These are phyloP conservation scores for Populus hybrid DNA, from an alignment of 441 rosid species.

Conservation along the genomic window DNA sequence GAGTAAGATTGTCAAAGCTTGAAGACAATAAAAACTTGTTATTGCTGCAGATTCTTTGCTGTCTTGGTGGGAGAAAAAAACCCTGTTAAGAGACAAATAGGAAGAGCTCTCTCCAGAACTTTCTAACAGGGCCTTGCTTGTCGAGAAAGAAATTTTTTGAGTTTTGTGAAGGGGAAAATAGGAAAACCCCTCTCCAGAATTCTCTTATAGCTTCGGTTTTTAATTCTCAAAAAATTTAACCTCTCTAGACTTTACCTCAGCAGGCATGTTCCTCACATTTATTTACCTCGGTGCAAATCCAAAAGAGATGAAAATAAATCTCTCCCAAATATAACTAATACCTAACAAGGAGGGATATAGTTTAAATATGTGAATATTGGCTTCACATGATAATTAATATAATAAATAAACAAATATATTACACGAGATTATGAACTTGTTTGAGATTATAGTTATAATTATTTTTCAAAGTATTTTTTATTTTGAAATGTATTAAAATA, in stretches of 20 bases:
- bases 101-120: neutral
- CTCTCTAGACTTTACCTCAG: neutral
- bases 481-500: too few species aligned
- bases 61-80: too few species aligned
- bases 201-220: neutral
- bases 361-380: neutral
- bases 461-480: too few species aligned
- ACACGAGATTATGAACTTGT: neutral
- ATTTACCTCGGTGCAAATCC: neutral
- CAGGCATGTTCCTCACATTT: neutral
- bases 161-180: neutral
- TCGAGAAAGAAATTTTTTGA: neutral
- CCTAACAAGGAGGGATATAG: too few species aligned
- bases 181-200: too few species aligned
- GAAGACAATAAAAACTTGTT: too few species aligned
- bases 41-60: too few species aligned
- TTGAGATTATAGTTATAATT: too few species aligned
- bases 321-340: too few species aligned
- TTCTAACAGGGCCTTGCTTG: neutral
- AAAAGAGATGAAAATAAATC: neutral
- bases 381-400: neutral
- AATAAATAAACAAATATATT: too few species aligned
- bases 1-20: too few species aligned
- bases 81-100: neutral
- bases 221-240: neutral